Percentiles rank a stretch among this genome's conserved stretches.
phyloP scores from a whole-genome alignment of 1,139 yeast genomes.

The Blastobotrys persicus region DNA sequence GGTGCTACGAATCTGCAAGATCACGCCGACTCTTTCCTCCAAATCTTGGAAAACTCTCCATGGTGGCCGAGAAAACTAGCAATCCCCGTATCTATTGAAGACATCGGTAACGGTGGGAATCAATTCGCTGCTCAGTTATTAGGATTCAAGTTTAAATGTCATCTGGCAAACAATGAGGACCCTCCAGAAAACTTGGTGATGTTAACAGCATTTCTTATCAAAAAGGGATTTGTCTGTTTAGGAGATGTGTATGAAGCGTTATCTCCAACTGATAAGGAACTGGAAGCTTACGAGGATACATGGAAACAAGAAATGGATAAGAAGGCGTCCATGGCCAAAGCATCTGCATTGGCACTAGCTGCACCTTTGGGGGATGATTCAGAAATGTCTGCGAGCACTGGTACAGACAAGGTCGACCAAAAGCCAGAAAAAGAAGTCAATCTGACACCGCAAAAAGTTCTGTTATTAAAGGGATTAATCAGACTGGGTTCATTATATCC shows the following conservation, averaged over 20 bases:
- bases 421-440: slow-evolving; percentile 20
- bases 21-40: slow-evolving; percentile 48
- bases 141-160: slow-evolving; percentile 49
- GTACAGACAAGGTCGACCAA: slow-evolving; percentile 14
- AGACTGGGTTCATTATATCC: slow-evolving; percentile 65
- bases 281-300: slow-evolving; percentile 44
- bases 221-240: slow-evolving; percentile 65
- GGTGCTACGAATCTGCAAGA: slow-evolving; percentile 46
- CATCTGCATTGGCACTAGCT: slow-evolving; percentile 82
- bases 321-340: slow-evolving; percentile 60
- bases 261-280: slow-evolving; percentile 45
- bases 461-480: slow-evolving; percentile 54
- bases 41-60: slow-evolving; percentile 50
- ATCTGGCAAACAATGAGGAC: slow-evolving; percentile 29
- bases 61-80: slow-evolving; percentile 64
- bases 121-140: slow-evolving; percentile 58
- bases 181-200: slow-evolving; percentile 49
- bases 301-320: slow-evolving; percentile 57
- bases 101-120: slow-evolving; percentile 53
- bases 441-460: slow-evolving; percentile 36
- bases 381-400: slow-evolving; percentile 17
- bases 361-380: slow-evolving; percentile 77
- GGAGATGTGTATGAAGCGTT: slow-evolving; percentile 59
- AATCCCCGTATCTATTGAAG: slow-evolving; percentile 34
- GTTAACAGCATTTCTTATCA: slow-evolving; percentile 56